Conservation (phyloP, 2,329 filamentous ascomycete genomes). For the Penicillium janthinellum region DNA sequence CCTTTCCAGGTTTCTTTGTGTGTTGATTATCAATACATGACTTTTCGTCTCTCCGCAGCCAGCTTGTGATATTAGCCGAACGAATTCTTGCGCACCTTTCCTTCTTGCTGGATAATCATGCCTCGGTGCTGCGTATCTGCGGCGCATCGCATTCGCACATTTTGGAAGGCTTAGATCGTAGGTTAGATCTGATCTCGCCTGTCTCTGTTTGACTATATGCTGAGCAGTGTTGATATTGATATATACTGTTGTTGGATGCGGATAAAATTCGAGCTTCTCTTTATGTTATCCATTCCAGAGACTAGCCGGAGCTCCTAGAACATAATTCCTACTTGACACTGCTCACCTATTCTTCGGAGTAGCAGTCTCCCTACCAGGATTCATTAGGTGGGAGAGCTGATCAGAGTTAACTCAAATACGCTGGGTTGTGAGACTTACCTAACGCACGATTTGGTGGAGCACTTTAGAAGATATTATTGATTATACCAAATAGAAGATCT, state of each 20-base stretch:
- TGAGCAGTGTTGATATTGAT: conserved; percentile 15
- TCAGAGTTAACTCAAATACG: no score
- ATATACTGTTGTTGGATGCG: conserved; percentile 1
- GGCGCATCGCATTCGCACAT: conserved; percentile 2
- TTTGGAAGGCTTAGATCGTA: conserved; percentile 13
- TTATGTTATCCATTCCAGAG: neutral
- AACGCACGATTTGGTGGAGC: no score
- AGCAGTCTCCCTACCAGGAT: no score
- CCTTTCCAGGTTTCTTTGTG: conserved; percentile 3
- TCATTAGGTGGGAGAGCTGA: no score
- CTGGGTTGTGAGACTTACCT: no score
- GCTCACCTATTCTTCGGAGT: no score
- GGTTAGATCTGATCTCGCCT: conserved; percentile 7
- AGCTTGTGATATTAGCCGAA: neutral
- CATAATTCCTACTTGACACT: neutral
- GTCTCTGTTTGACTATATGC: conserved; percentile 21
- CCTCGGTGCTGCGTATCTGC: neutral
- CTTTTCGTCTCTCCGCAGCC: conserved; percentile 9
- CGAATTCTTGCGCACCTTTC: neutral
- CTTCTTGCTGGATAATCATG: neutral
- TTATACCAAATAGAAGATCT: no score
- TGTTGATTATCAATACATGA: neutral
- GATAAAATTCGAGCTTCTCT: neutral
- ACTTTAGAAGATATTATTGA: no score
- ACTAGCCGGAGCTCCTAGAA: neutral